Conservation (phyloP, 2,329 filamentous ascomycete genomes). For the Calonectria honghensis region DNA sequence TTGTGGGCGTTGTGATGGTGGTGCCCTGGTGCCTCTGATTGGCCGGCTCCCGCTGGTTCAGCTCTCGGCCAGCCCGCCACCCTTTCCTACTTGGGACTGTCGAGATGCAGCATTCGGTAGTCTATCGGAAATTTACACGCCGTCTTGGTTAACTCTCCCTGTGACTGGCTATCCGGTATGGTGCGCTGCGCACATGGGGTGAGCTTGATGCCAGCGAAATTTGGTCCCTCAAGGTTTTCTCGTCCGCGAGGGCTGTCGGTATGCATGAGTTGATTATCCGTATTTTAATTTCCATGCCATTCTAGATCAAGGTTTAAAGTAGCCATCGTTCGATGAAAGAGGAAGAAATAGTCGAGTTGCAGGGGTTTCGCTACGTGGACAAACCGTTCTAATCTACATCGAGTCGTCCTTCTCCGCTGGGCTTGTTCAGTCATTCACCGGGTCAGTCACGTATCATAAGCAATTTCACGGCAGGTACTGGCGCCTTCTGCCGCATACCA, state of each 20-base stretch:
- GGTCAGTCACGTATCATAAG: background rate
- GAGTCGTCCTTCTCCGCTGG: background rate
- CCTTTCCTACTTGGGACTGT: slow-evolving; percentile 51
- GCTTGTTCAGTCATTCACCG: background rate
- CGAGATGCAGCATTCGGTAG: slow-evolving; percentile 45
- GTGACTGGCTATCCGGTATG: background rate
- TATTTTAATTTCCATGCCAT: slow-evolving; percentile 8
- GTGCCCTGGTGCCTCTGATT: slow-evolving; percentile 42
- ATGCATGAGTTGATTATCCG: slow-evolving; percentile 15
- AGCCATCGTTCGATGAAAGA: slow-evolving; percentile 17
- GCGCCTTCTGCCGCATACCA: background rate
- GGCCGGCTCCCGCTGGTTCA: slow-evolving; percentile 46
- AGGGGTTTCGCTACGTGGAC: slow-evolving; percentile 8
- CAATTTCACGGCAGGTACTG: slow-evolving; percentile 3
- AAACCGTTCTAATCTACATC: background rate
- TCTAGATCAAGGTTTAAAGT: slow-evolving; percentile 18
- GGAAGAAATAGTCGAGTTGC: slow-evolving; percentile 18
- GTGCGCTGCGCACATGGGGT: background rate
- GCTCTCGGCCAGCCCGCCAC: slow-evolving; percentile 55
- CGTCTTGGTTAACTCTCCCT: slow-evolving; percentile 30
- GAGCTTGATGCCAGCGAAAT: slow-evolving; percentile 10
- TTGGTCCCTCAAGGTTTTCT: slow-evolving; percentile 8
- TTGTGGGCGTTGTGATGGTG: slow-evolving; percentile 13
- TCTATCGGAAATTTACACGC: slow-evolving; percentile 51
- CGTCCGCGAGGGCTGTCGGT: background rate